A percentile compares a stretch with the other conserved stretches of the same genome.
Conservation (phyloP, 2,329 filamentous ascomycete species). For the Aaosphaeria arxii region DNA sequence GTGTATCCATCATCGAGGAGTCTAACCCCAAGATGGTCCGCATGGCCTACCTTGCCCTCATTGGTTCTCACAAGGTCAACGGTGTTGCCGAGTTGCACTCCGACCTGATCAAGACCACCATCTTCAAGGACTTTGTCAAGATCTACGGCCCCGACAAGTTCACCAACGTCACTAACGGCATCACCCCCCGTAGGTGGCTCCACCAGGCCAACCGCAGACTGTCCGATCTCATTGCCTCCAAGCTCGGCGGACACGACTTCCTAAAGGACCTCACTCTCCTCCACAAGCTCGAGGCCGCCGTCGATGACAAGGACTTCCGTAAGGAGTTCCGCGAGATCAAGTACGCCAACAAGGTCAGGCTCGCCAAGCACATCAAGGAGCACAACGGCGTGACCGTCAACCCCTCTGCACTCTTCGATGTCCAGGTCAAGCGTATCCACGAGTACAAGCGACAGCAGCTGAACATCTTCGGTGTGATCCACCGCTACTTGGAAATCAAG, state of each 20-base stretch:
- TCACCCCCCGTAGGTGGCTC: slow-evolving; percentile 92
- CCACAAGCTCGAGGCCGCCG: slow-evolving; percentile 78
- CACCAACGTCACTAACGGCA: slow-evolving; percentile 97
- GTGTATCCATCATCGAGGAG: slow-evolving; percentile 98
- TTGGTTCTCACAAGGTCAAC: slow-evolving; percentile 98
- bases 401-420: slow-evolving; percentile 84
- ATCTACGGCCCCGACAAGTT: slow-evolving; percentile 97
- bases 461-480: slow-evolving; percentile 97
- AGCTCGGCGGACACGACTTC: slow-evolving; percentile 78
- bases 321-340: slow-evolving; percentile 97
- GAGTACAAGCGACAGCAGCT: slow-evolving; percentile 99
- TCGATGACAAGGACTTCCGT: slow-evolving; percentile 85
- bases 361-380: slow-evolving; percentile 87
- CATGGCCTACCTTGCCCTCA: slow-evolving; percentile 93
- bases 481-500: slow-evolving; percentile 89
- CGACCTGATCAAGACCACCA: slow-evolving; percentile 97
- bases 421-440: slow-evolving; percentile 98
- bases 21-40: slow-evolving; percentile 96
- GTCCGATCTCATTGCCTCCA: slow-evolving; percentile 87
- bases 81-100: slow-evolving; percentile 97
- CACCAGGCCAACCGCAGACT: slow-evolving; percentile 95
- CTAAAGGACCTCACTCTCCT: slow-evolving; percentile 86
- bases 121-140: slow-evolving; percentile 97
- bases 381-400: slow-evolving; percentile 80
- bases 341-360: slow-evolving; percentile 87